Conservation (phyloP, 2,329 filamentous ascomycete genomes). For the Chalaropsis thielavioides region DNA sequence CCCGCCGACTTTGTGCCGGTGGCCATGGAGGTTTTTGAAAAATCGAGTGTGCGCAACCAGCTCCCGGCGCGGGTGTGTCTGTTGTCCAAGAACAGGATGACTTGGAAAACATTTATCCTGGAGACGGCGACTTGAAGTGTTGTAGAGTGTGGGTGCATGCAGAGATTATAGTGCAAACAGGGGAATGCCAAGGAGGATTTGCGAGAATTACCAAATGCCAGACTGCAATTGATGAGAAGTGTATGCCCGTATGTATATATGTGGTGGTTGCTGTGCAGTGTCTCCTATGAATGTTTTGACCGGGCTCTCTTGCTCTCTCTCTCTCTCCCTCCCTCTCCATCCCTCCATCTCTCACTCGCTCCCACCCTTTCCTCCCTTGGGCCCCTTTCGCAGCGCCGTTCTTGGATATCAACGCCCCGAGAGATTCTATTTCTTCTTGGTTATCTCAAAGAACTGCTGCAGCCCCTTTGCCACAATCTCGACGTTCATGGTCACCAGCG, state of each 20-base stretch:
- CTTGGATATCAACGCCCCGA: neutral
- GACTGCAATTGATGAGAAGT: neutral
- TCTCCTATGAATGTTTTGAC: neutral
- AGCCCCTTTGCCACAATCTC: constrained; percentile 67
- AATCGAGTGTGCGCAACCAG: constrained; percentile 31
- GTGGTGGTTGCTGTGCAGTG: neutral
- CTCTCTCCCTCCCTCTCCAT: neutral
- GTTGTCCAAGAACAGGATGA: constrained; percentile 33
- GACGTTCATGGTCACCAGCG: constrained; percentile 75
- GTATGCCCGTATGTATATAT: neutral
- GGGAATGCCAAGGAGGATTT: too few relatives aligned
- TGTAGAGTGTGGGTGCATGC: neutral
- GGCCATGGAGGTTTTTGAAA: constrained; percentile 38
- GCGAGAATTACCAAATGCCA: neutral
- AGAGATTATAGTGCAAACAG: neutral
- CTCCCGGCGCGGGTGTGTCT: constrained; percentile 38
- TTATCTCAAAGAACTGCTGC: constrained; percentile 64
- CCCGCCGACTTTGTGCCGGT: constrained; percentile 27
- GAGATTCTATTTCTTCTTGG: constrained; percentile 34
- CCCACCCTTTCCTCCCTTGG: neutral
- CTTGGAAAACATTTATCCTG: constrained; percentile 35
- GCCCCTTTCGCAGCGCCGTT: neutral
- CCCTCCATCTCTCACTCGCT: too few relatives aligned
- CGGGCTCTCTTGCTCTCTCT: neutral
- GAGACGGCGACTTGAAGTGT: neutral